Evolutionary conservation across 2,329 filamentous ascomycete species (phyloP).

Genomic region (Apiospora kogelbergensis): DNA sequence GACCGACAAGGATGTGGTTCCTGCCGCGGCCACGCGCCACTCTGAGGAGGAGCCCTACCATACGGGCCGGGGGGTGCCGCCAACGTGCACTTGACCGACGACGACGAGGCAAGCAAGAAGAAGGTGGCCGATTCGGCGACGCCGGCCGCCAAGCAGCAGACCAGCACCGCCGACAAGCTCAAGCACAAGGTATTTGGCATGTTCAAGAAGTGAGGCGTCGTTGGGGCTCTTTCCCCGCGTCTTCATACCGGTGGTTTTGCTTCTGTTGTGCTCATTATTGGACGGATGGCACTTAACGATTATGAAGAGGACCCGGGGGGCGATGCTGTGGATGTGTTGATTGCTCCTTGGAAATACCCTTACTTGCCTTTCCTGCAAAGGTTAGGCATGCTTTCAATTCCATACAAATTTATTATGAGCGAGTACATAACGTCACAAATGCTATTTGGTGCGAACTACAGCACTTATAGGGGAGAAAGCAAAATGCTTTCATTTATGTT

Average conservation of each 20-base stretch:
- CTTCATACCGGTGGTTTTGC: background rate
- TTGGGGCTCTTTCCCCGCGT: background rate
- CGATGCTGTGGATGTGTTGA: background rate
- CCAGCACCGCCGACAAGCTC: conserved; percentile 55
- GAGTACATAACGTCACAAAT: no score
- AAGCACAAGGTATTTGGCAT: conserved; percentile 54
- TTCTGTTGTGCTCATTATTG: background rate
- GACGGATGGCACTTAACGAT: background rate
- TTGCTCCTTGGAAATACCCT: background rate
- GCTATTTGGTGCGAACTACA: no score
- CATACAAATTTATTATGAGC: background rate
- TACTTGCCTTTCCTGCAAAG: background rate
- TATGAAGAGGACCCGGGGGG: background rate
- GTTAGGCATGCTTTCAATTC: background rate
- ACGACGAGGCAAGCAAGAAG: conserved; percentile 24
- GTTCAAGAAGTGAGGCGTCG: conserved; percentile 43
- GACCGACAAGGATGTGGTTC: conserved; percentile 52
- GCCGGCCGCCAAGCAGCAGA: conserved; percentile 28
- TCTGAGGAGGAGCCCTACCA: conserved; percentile 52
- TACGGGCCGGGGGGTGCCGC: conserved; percentile 61
- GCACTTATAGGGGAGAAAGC: no score
- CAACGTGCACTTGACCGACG: conserved; percentile 46
- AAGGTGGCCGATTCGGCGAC: conserved; percentile 29
- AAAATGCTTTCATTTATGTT: no score
- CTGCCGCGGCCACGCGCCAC: conserved; percentile 50